Conservation (phyloP, 2,329 filamentous ascomycete species). For the Sporothrix inflata region DNA sequence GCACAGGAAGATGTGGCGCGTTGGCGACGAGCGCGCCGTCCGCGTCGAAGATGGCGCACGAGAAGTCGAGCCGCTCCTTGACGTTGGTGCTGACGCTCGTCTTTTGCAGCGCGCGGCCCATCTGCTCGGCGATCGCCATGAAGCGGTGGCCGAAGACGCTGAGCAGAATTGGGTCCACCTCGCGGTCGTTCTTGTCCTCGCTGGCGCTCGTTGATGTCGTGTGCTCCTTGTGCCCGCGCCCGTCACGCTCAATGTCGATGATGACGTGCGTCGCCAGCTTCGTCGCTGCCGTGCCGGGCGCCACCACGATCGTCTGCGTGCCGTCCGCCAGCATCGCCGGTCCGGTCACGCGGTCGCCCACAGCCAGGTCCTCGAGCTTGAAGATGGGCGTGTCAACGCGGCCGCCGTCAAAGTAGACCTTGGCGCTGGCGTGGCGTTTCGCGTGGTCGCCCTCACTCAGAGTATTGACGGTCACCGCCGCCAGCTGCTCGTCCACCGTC, state of each 20-base stretch:
- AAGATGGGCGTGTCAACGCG: conserved; percentile 79
- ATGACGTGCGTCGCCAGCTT: conserved; percentile 86
- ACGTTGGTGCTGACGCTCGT: conserved; percentile 31
- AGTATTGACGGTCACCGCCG: conserved; percentile 64
- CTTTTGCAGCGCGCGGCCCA: conserved; percentile 30
- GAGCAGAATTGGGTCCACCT: conserved; percentile 67
- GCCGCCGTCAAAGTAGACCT: conserved; percentile 85
- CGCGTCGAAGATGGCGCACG: conserved; percentile 78
- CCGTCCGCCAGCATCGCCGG: conserved; percentile 86
- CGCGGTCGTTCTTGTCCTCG: conserved; percentile 78
- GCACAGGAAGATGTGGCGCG: conserved; percentile 78
- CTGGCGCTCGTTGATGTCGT: conserved; percentile 59
- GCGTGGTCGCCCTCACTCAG: conserved; percentile 48
- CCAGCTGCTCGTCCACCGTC: conserved; percentile 83
- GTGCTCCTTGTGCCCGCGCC: conserved; percentile 37
- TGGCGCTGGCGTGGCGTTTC: conserved; percentile 66
- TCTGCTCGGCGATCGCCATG: conserved; percentile 31
- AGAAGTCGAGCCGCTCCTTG: conserved; percentile 42
- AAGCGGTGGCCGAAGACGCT: conserved; percentile 31
- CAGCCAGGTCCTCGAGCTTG: conserved; percentile 72
- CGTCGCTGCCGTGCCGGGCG: conserved; percentile 74
- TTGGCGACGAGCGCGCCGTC: conserved; percentile 78
- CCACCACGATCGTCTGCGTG: conserved; percentile 89
- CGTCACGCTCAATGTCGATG: conserved; percentile 70
- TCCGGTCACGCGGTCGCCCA: conserved; percentile 74